phyloP scores from a whole-genome alignment of 2,329 filamentous ascomycete genomes.

The Parasarocladium wereldwijsianum region DNA sequence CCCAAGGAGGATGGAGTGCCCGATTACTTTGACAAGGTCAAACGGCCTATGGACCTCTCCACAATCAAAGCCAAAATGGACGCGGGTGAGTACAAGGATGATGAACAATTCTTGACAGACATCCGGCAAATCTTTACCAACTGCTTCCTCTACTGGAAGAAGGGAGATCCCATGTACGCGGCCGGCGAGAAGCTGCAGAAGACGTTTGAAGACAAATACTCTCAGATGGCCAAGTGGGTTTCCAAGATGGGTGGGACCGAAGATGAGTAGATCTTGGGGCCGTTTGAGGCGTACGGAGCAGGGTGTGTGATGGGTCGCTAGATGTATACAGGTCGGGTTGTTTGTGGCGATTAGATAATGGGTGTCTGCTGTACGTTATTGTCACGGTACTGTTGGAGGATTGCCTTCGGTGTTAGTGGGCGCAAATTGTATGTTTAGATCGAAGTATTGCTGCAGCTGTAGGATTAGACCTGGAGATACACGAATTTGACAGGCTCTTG shows the following conservation, averaged over 20 bases:
- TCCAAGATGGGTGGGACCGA: slow-evolving; percentile 31
- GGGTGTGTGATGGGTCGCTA: not conserved
- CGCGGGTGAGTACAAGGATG: slow-evolving; percentile 30
- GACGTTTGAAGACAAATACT: slow-evolving; percentile 43
- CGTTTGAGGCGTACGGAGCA: no score
- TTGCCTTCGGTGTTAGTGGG: no score
- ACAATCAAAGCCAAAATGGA: slow-evolving; percentile 49
- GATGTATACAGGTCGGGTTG: no score
- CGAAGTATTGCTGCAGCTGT: no score
- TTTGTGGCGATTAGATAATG: not conserved
- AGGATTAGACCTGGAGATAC: no score
- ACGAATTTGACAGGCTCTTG: no score
- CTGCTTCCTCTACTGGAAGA: slow-evolving; percentile 49
- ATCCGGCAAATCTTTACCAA: slow-evolving; percentile 49
- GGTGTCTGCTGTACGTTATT: no score
- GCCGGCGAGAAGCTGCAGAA: slow-evolving; percentile 44
- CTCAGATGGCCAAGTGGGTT: slow-evolving; percentile 45
- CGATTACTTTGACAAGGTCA: slow-evolving; percentile 46
- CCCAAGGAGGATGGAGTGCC: slow-evolving; percentile 41
- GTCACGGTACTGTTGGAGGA: no score
- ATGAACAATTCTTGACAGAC: slow-evolving; percentile 40
- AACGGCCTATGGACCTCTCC: slow-evolving; percentile 45
- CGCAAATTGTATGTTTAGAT: no score
- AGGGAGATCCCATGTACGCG: slow-evolving; percentile 36
- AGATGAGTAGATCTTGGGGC: slow-evolving; percentile 10